Base-by-base conservation (phyloP, 2,329 filamentous ascomycete genomes). In the Beauveria australis region DNA sequence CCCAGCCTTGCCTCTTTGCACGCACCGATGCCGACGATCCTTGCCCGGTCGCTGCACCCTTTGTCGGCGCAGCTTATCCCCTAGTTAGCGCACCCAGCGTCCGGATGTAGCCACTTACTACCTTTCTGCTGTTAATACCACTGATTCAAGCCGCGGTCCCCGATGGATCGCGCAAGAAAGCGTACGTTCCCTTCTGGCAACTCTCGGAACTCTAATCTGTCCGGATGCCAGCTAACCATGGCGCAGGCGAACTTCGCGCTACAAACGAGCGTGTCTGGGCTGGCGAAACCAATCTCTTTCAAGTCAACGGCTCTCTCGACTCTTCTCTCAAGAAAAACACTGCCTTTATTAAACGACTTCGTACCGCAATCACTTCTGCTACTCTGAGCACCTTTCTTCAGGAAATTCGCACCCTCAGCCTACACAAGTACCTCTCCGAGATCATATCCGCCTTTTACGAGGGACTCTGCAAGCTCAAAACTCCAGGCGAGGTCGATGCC, bases 291-390 rank as follows among this genome's bases (percentile, higher is more conserved):
- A 92, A 90, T 78, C 78, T 95, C 64, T 91, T 95, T 70, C 76
- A 84, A 59, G 86, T 94, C 67, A 87, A 85, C 73, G 83, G 84
- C 70, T 89, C 89, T 33, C 87, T 97, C 70, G 93, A 97, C 75
- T 96, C 93, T 57, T 94, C 92, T 56, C 81, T 97, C 74, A 97
- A 96, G 78, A 97, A 97, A 80, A 97, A 97, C 70, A 97, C 93
- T 4, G 92, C 92, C 66, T 97, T 97, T 74, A 97, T 97, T 72
- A 97, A 96, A 76, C 91, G 93, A 70, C 81, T 97, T 60, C 90
- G 93, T 67, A 97, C 93, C 62, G 90, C 91, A 63, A 87, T 97
- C 64, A 92, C 89, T 64, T 78, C 90, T 53, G 81, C 91, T 61
- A 90, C 89, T 60, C 85, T 92, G 59, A 80, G 84, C 66, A 94